Evolutionary conservation across 768 basidiomycete genomes (phyloP).

Genomic region (Lentinula edodes): DNA sequence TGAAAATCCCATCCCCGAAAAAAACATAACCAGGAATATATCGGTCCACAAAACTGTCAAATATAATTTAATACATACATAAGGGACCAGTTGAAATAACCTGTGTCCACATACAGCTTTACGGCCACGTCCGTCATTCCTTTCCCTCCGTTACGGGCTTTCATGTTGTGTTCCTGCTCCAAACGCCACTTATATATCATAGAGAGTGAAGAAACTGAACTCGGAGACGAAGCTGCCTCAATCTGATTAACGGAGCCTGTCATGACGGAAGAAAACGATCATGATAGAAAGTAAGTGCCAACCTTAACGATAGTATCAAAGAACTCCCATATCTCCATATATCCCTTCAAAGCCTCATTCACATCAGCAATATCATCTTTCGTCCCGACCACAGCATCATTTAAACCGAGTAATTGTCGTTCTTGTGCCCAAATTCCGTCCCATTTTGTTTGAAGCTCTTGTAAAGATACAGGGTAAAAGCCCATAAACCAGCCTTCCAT

Average conservation of each 20-base stretch:
- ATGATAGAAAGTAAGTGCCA: conserved; percentile 6
- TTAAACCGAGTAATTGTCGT: conserved; percentile 28
- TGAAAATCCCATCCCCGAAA: conserved; percentile 56
- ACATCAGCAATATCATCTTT: conserved; percentile 55
- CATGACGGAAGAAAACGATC: background rate
- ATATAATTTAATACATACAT: background rate
- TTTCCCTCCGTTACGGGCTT: conserved; percentile 70
- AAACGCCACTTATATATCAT: conserved; percentile 85
- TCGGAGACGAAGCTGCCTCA: conserved; percentile 21
- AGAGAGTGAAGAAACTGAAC: conserved; percentile 27
- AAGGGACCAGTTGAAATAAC: background rate
- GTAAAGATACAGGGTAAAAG: conserved; percentile 56
- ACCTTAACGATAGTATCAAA: conserved; percentile 81
- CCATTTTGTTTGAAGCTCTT: conserved; percentile 54
- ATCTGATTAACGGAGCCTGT: conserved; percentile 16
- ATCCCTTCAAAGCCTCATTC: conserved; percentile 56
- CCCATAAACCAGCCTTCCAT: conserved; percentile 97
- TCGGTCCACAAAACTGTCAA: conserved; percentile 74
- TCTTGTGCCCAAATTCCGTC: conserved; percentile 36
- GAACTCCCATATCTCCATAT: conserved; percentile 61
- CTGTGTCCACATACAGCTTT: conserved; percentile 43
- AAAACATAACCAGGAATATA: conserved; percentile 95
- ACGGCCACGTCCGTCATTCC: conserved; percentile 82
- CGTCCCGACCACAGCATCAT: conserved; percentile 29
- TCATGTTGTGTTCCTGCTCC: conserved; percentile 90